phyloP scores from a whole-genome alignment of 768 basidiomycete genomes.

The Trichaptum fuscoviolaceum region DNA sequence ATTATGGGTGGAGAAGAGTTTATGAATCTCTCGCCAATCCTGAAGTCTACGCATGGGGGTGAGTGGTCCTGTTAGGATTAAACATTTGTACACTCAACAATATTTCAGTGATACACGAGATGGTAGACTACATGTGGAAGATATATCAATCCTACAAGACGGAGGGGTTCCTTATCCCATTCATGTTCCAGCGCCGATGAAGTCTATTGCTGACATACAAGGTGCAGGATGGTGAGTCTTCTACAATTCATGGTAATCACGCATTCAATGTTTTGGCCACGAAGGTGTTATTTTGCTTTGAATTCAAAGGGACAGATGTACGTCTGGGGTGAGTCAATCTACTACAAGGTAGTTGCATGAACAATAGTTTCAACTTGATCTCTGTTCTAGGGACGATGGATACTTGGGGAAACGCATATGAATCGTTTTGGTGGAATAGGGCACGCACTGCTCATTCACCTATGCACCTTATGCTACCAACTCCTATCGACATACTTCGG shows the following conservation, averaged over 20 bases:
- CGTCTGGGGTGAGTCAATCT: conserved; percentile 62
- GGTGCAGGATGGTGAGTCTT: conserved; percentile 1
- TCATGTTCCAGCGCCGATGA: conserved; percentile 58
- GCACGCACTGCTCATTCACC: conserved; percentile 39
- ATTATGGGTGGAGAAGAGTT: conserved; percentile 73
- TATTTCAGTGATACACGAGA: conserved; percentile 49
- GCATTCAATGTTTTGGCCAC: neutral
- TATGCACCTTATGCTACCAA: conserved; percentile 52
- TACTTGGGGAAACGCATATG: too few species aligned
- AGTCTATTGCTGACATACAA: conserved; percentile 65
- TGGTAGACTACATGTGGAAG: conserved; percentile 57
- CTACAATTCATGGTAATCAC: neutral
- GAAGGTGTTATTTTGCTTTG: conserved; percentile 82
- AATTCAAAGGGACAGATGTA: conserved; percentile 68
- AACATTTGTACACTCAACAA: neutral
- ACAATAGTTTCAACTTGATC: conserved; percentile 2
- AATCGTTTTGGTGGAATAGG: too few species aligned
- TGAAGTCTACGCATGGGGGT: conserved; percentile 58
- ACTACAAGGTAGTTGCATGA: conserved; percentile 5
- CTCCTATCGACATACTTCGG: conserved; percentile 61
- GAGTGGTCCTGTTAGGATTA: conserved; percentile 14
- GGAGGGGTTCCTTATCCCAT: conserved; percentile 61
- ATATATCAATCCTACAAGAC: conserved; percentile 20
- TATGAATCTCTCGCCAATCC: conserved; percentile 52
- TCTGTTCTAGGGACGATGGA: conserved; percentile 50